Evolutionary conservation across 108 stramenopile genomes (phyloP), one percentile per base, ranked within the genome.

Genomic region (Cyclotella sp.): DNA sequence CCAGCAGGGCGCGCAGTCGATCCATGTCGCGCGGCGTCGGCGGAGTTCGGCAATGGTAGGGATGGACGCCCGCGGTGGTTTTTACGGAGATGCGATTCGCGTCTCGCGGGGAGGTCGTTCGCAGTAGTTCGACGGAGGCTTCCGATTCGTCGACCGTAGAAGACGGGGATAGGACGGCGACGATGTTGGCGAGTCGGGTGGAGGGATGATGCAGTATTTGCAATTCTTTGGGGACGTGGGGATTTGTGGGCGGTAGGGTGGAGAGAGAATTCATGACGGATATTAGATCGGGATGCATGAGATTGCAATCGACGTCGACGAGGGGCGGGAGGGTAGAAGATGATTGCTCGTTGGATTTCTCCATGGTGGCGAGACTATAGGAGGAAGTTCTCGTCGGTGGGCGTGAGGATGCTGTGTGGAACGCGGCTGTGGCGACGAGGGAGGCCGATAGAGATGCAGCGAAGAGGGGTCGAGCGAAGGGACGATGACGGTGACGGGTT

Each of bases 21-120:
- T 34, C 18, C 39, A 81, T 18, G 44, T 49, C 34, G 60, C 63
- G 65, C 27, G 19, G 30, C 65, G 45, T 41, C 1, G 67, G 68
- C 8, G 47, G 8, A 41, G 64, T 77, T 12, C 76, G 69, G 21
- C 87, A 78, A 78, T 89, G 88, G 63, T 94, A 94, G 0, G 93
- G 93, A 83, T 94, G 93, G 11, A 94, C 88, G 11, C 93, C 93
- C 1, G 89, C 89, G 1, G 89, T 89, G 7, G 84, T 88, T 42
- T 78, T 77, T 1, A 88, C 63, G 7, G 9, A 13, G 13, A 86
- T 72, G 18, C 30, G 10, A 54, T 78, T 78, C 46, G 61, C 73
- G 12, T 59, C 81, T 71, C 73, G 11, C 18, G 40, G 30, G 0
- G 69, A 62, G 22, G 65, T 61, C n/a, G 54, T 65, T 59, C 65